Evolutionary conservation across 148 eudicot genomes (phyloP).

Genomic region (Fallopia convolvulus): DNA sequence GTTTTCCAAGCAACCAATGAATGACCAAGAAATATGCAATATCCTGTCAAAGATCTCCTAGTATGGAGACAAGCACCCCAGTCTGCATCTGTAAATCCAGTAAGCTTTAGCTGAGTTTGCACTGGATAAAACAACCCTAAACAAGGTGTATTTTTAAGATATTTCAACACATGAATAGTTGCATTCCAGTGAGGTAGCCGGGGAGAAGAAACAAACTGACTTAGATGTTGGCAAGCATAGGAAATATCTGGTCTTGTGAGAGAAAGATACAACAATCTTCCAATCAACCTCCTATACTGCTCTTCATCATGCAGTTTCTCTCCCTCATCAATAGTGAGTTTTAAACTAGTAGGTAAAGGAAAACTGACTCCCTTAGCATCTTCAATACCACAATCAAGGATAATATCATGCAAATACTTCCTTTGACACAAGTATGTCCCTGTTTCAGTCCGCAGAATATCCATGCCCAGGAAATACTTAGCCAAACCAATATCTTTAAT

Average conservation of each 20-base stretch:
- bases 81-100: background rate
- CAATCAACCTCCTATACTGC: background rate
- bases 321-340: background rate
- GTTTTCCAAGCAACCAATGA: background rate
- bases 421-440: background rate
- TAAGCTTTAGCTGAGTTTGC: background rate
- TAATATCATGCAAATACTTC: background rate
- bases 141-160: background rate
- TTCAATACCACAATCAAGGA: background rate
- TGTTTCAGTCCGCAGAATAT: background rate
- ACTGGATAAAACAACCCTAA: background rate
- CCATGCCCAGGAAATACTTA: background rate
- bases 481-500: background rate
- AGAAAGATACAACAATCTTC: background rate
- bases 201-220: background rate
- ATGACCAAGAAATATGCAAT: background rate
- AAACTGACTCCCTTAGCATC: background rate
- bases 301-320: background rate
- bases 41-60: background rate
- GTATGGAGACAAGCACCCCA: background rate
- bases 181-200: background rate
- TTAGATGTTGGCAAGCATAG: background rate
- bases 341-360: background rate
- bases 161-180: background rate
- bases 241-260: background rate